Percentiles rank a stretch among this genome's conserved stretches.
Conservation (phyloP, 768 basidiomycete genomes). For the Suillus occidentalis region DNA sequence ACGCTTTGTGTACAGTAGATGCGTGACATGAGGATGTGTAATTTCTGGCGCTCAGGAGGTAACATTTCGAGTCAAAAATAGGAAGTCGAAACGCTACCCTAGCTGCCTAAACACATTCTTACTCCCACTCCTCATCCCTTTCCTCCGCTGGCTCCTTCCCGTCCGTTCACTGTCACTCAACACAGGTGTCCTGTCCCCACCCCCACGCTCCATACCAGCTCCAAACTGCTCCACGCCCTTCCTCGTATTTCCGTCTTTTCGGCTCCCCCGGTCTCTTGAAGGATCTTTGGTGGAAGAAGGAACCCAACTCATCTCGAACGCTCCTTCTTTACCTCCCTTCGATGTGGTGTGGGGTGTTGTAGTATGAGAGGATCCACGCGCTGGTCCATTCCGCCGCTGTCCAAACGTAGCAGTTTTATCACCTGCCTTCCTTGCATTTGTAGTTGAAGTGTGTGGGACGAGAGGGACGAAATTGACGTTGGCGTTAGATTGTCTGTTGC, state of each 20-base stretch:
- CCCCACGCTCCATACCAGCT: conserved; percentile 85
- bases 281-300: conserved; percentile 39
- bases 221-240: conserved; percentile 81
- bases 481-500: conserved; percentile 40
- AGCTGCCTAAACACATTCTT: conserved; percentile 71
- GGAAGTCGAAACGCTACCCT: conserved; percentile 7
- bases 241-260: conserved; percentile 32
- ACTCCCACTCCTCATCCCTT: conserved; percentile 84
- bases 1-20: background rate
- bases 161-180: conserved; percentile 66
- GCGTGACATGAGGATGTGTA: background rate
- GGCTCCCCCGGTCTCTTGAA: conserved; percentile 22
- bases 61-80: background rate
- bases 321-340: conserved; percentile 49
- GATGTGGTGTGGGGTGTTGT: conserved; percentile 13
- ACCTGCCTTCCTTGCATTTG: conserved; percentile 19
- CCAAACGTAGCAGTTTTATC: conserved; percentile 68
- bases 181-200: conserved; percentile 44
- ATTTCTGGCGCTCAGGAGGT: background rate
- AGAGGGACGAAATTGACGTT: conserved; percentile 69
- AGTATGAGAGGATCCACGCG: conserved; percentile 33
- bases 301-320: conserved; percentile 84
- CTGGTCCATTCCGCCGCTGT: conserved; percentile 41
- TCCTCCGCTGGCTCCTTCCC: conserved; percentile 79
- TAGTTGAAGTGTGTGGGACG: conserved; percentile 40